Percentiles rank a stretch among this genome's conserved stretches.
These are phyloP conservation scores for Trichosporon faecale DNA, from an alignment of 1,284 basidiomycete species.

Conservation along the genomic window DNA sequence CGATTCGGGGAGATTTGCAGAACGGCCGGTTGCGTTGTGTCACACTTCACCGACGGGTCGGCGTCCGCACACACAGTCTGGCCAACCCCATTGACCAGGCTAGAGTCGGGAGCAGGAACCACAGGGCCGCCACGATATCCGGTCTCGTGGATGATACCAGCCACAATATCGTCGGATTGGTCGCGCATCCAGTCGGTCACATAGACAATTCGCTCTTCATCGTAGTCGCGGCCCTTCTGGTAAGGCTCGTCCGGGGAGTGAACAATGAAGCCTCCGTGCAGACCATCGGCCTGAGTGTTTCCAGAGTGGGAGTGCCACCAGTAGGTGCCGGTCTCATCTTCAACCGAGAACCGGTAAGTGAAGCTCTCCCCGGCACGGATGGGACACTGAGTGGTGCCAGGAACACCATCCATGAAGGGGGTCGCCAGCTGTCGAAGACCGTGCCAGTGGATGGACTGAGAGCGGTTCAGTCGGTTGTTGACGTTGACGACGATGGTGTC, in stretches of 20 bases:
- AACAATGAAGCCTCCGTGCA: slow-evolving; percentile 34
- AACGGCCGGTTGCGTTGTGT: not conserved
- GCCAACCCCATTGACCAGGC: slow-evolving; percentile 36
- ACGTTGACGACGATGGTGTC: slow-evolving; percentile 34
- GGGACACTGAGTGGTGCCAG: slow-evolving; percentile 53
- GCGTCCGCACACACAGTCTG: slow-evolving; percentile 5
- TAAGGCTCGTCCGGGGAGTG: slow-evolving; percentile 31
- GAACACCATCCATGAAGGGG: slow-evolving; percentile 35
- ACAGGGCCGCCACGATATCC: slow-evolving; percentile 6
- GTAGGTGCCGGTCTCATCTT: slow-evolving; percentile 30
- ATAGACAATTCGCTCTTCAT: slow-evolving; percentile 34
- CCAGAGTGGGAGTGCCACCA: slow-evolving; percentile 43
- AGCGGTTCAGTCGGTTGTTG: slow-evolving; percentile 27
- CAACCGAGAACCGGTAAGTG: slow-evolving; percentile 51
- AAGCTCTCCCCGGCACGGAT: slow-evolving; percentile 56
- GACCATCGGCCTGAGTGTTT: slow-evolving; percentile 38
- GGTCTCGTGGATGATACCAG: slow-evolving; percentile 7
- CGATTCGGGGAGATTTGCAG: not conserved
- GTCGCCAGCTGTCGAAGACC: slow-evolving; percentile 34
- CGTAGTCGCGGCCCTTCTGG: slow-evolving; percentile 31
- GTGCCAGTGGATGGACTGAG: slow-evolving; percentile 35
- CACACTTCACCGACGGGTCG: slow-evolving; percentile 1
- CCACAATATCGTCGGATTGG: slow-evolving; percentile 27
- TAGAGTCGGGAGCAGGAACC: slow-evolving; percentile 24
- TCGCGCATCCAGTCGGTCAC: slow-evolving; percentile 35